Base-by-base conservation (phyloP, 2,329 filamentous ascomycete genomes). In the Aspergillus nomiae region DNA sequence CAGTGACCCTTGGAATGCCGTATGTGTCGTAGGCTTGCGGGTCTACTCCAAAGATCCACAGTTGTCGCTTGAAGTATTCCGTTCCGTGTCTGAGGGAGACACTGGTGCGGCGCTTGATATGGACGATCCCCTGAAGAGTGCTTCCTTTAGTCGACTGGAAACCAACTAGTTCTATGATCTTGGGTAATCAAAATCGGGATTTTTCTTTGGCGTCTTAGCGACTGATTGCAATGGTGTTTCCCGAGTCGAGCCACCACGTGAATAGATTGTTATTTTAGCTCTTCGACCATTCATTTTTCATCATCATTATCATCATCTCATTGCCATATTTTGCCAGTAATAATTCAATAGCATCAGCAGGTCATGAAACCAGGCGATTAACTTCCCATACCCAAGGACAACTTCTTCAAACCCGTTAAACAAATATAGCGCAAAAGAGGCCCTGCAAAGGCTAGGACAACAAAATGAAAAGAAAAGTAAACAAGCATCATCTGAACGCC, bases 1-100 rank as follows among this genome's bases (percentile, higher is more conserved):
- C 28, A 68, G 66, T 14, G 75, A 78, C 63, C 85, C 85, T 0
- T 89, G 86, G 86, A 87, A 88, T 68, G 86, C 86, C 0, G 81
- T 87, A 1, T 87, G 85, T 64, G 85, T 88, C 19, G 81, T 88
- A 5, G 86, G 86, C 0, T 72, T 89, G 34, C 78, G 85, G 7
- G 85, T 89, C 0, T 88, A 86, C 69, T 83, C 81, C 11, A 81
- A 84, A 63, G 83, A 85, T 64, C 76, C 76, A 7, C 72, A 74
- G 48, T 80, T 87, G 41, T 81, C 77, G 3, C 80, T 89, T 21
- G 79, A 83, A 65, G 84, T 87, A 10, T 75, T 85, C n/a, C 81
- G 78, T 59, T 77, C 80, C 9, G 74, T 78, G 54, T 67, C 74
- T 7, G 74, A 80, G 28, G 71, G 77, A 55, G 77, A 78, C 57